Base-by-base conservation (phyloP, 1,284 basidiomycete species). In the Cryptococcus floricola region DNA sequence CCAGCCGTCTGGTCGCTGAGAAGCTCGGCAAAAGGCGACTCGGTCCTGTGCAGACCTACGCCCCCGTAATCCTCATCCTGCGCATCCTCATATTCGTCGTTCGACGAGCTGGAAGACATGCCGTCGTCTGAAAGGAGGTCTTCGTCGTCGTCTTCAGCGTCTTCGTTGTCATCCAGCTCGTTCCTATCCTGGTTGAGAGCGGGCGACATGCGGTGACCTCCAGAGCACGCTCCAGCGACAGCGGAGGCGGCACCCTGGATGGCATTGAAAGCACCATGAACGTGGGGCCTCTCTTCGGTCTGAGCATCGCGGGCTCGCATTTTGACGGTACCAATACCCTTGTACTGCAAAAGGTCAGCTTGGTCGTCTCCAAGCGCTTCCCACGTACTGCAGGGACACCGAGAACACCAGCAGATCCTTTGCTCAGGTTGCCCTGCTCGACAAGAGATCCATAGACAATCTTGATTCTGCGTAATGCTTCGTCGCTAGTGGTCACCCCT, bases 251-350 rank as follows among this genome's bases (percentile, higher is more conserved):
- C 61, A 14, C 61, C 58, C 10, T 59, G 55, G 5, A 65, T 51
- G 6, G 57, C 14, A 47, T n/a, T 9, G 39, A 58, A 31, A 31
- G 46, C 25, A 52, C 52, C 18, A 19, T 23, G 8, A 4, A 39
- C 19, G 52, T 52, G 46, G 49, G 54, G 19, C 14, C 18, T n/a
- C 13, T 46, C 38, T 2, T 46, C 23, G 45, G 23, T 50, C 10
- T 50, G 23, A 41, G 47, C 27, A 25, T 57, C 52, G n/a, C 49
- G 23, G 10, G 48, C 52, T 18, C 65, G 61, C 54, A 72, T 71
- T 60, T 73, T 71, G 53, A 91, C 79, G 0, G 91, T 95, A 50
- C 91, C 92, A 39, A 95, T 87, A 16, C 91, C 89, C 76, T 89
- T 85, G 18, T 91, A 90, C 90, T 93, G 69, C 18, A 12, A 19